These are phyloP conservation scores for Babesia divergens DNA, from an alignment of 169 alveolate genomes.

Conservation along the genomic window DNA sequence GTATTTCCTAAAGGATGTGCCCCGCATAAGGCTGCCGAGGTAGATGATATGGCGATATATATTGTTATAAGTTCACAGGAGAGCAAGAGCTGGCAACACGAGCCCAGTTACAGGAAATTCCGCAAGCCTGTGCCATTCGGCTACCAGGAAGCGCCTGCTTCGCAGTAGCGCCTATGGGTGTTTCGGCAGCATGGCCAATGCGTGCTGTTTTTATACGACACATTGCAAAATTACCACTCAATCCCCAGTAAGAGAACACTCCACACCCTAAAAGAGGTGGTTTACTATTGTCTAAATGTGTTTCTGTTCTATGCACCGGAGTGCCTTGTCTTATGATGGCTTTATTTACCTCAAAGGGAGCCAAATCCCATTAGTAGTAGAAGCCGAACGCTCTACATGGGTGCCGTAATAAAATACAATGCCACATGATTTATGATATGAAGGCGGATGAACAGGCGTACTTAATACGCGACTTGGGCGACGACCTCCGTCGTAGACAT, in stretches of 20 bases:
- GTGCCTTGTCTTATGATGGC: neutral
- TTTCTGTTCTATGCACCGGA: neutral
- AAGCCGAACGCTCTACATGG: too few relatives aligned
- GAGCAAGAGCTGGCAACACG: neutral
- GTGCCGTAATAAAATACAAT: neutral
- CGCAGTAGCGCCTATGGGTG: too few relatives aligned
- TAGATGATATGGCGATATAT: neutral
- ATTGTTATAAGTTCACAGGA: neutral
- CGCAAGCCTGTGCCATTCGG: slow-evolving; percentile 12
- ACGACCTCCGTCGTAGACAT: neutral
- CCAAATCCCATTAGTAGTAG: too few relatives aligned
- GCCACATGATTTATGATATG: neutral
- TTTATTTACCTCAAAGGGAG: too few relatives aligned
- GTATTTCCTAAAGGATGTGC: neutral
- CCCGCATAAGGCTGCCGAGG: neutral
- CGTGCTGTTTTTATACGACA: too few relatives aligned
- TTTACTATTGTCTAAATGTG: neutral
- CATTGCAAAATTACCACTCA: too few relatives aligned
- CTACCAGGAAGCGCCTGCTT: neutral
- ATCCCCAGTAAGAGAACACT: too few relatives aligned
- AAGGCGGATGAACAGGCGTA: slow-evolving; percentile 6
- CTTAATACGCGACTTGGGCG: neutral
- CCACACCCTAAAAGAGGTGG: too few relatives aligned
- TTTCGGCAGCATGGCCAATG: too few relatives aligned
- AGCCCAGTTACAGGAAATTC: slow-evolving; percentile 9